Base-by-base conservation (phyloP, 2,329 filamentous ascomycete species). In the Aspergillus neotritici region DNA sequence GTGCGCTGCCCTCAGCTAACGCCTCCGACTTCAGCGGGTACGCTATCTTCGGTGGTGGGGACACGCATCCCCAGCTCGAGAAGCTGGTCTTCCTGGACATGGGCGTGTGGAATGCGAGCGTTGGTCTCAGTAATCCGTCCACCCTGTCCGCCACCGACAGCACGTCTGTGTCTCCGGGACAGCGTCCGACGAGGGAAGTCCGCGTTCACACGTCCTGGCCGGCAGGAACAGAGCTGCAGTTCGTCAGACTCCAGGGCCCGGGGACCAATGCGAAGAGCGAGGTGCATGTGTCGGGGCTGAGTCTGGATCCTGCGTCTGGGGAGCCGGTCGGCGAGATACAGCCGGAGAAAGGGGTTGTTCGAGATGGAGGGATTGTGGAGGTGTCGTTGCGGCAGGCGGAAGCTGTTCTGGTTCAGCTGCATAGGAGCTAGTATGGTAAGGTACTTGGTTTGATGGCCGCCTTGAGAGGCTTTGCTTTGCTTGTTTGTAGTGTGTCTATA, bases 191-290 rank as follows among this genome's bases (percentile, higher is more conserved):
- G n/a, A 35, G 43, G 9, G 36, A 31, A 2, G 34, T 46, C 13
- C 17, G 38, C 17, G 38, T 38, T 5, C 30, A 37, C 4, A 46
- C 39, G 15, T 4, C 38, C 2, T 46, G 43, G 43, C n/a, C 3
- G 2, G 4, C 38, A n/a, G 43, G 43, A n/a, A 37, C 38, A 1
- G 5, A 9, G 10, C 15, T 46, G 1, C 30, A 42, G 6, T 17
- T 42, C 9, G 6, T 46, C 9, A 13, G 39, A 5, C 13, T 46
- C 3, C 43, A 46, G 39, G 43, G 43, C 2, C 43, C 43, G 25
- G 43, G 43, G 2, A 46, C 38, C 6, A 46, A 46, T 21, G 43
- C 43, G 9, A 46, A 46, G 34, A 46, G 39, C 34, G 38, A 14
- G 4, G 43, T 46, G 10, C 35, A 5, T 7, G 43, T 46, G 8